phyloP scores from a whole-genome alignment of 2,329 filamentous ascomycete genomes.

The Colletotrichum noveboracense region DNA sequence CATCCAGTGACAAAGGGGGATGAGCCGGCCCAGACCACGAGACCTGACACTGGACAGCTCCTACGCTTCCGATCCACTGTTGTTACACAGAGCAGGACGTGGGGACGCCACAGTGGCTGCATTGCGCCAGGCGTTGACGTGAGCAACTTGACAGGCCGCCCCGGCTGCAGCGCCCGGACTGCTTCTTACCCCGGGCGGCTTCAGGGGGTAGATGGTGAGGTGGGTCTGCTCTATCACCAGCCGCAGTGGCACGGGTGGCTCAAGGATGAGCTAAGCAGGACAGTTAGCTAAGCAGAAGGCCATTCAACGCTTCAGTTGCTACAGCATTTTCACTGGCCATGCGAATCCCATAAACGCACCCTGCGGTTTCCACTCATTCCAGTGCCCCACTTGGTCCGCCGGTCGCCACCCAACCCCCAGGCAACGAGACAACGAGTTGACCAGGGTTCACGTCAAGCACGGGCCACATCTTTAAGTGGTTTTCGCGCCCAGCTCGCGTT shows the following conservation, averaged over 20 bases:
- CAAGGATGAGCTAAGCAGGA: neutral
- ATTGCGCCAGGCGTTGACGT: neutral
- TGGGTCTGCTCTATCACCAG: neutral
- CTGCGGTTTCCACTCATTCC: slow-evolving; percentile 2
- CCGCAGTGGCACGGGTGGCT: neutral
- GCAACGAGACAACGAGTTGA: slow-evolving; percentile 18
- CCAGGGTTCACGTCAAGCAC: slow-evolving; percentile 23
- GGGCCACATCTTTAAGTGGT: slow-evolving; percentile 23
- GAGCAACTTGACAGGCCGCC: neutral
- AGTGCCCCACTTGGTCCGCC: neutral
- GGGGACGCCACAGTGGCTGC: slow-evolving; percentile 5
- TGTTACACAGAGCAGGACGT: neutral
- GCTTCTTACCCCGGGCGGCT: neutral
- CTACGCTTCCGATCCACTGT: neutral
- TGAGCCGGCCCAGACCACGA: neutral
- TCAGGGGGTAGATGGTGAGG: neutral
- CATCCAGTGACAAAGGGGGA: neutral
- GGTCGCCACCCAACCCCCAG: slow-evolving; percentile 5
- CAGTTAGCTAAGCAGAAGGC: neutral
- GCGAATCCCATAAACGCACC: neutral
- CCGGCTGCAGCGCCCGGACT: neutral
- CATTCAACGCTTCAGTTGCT: neutral
- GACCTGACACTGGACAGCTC: neutral
- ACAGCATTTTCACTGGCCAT: neutral
- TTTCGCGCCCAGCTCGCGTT: slow-evolving; percentile 24